Evolutionary conservation across 805 yeast genomes (phyloP).

Genomic region (Candida yuanshanica): DNA sequence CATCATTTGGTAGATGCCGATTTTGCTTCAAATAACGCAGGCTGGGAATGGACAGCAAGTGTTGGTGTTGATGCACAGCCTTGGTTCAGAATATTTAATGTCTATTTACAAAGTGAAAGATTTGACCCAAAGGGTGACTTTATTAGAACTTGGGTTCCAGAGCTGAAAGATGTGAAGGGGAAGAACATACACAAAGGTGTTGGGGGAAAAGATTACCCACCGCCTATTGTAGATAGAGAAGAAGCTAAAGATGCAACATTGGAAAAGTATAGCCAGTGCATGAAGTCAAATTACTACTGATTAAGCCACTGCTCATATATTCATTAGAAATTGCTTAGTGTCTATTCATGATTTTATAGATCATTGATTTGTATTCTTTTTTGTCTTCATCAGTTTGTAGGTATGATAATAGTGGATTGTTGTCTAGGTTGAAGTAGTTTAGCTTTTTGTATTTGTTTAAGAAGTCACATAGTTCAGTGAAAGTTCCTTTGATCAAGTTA

Average conservation of each 20-base stretch:
- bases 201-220: conserved; percentile 32
- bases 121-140: conserved; percentile 43
- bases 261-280: conserved; percentile 35
- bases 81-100: conserved; percentile 50
- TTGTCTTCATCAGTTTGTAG: conserved; percentile 7
- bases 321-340: neutral
- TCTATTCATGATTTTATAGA: conserved; percentile 3
- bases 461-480: conserved; percentile 3
- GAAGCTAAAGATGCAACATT: conserved; percentile 37
- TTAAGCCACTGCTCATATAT: neutral
- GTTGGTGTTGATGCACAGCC: conserved; percentile 54
- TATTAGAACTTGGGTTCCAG: conserved; percentile 47
- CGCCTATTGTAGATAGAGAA: conserved; percentile 40
- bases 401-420: conserved; percentile 8
- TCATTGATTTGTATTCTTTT: conserved; percentile 4
- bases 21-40: conserved; percentile 48
- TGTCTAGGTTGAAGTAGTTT: conserved; percentile 7
- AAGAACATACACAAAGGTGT: conserved; percentile 25
- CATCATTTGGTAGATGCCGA: conserved; percentile 46
- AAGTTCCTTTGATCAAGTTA: conserved; percentile 9
- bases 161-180: conserved; percentile 25
- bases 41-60: conserved; percentile 52
- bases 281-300: conserved; percentile 4
- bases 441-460: conserved; percentile 3
- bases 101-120: conserved; percentile 42